phyloP scores from a whole-genome alignment of 345 rosid genomes.

The Lepidium didymum region DNA sequence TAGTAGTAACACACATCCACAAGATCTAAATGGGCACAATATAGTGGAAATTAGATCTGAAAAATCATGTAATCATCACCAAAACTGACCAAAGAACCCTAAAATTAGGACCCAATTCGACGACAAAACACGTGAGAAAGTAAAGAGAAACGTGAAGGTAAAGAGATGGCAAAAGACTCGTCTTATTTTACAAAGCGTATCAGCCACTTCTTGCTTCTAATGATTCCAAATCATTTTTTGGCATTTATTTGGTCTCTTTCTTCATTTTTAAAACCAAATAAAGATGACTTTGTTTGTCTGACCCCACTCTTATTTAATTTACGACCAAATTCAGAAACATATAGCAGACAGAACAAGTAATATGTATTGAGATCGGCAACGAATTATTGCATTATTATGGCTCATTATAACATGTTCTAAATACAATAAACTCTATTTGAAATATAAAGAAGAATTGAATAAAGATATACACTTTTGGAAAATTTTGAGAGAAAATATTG shows the following conservation, averaged over 20 bases:
- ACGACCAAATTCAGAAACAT: background rate
- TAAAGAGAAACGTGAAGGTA: constrained; percentile 21
- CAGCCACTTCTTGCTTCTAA: constrained; percentile 23
- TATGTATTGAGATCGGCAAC: background rate
- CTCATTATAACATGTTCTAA: background rate
- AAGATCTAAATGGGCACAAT: background rate
- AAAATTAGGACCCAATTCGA: background rate
- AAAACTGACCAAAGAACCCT: background rate
- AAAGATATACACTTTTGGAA: constrained; percentile 23
- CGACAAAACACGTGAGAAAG: constrained; percentile 12
- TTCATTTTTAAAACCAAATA: background rate
- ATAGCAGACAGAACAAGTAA: background rate
- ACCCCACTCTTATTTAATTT: constrained; percentile 1
- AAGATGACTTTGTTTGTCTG: background rate
- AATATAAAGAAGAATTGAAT: constrained; percentile 11
- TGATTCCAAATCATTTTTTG: constrained; percentile 26
- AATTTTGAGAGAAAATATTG: background rate
- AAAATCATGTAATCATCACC: background rate
- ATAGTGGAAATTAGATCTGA: background rate
- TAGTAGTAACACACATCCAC: background rate
- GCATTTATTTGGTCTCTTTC: constrained; percentile 14
- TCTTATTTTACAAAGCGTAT: constrained; percentile 10
- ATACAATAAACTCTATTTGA: constrained; percentile 14
- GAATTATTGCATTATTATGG: constrained; percentile 15
- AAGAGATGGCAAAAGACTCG: constrained; percentile 9